These are phyloP conservation scores for Antitrichia curtipendula DNA, from an alignment of 225 moss, liverwort and hornwort genomes.

Conservation along the genomic window DNA sequence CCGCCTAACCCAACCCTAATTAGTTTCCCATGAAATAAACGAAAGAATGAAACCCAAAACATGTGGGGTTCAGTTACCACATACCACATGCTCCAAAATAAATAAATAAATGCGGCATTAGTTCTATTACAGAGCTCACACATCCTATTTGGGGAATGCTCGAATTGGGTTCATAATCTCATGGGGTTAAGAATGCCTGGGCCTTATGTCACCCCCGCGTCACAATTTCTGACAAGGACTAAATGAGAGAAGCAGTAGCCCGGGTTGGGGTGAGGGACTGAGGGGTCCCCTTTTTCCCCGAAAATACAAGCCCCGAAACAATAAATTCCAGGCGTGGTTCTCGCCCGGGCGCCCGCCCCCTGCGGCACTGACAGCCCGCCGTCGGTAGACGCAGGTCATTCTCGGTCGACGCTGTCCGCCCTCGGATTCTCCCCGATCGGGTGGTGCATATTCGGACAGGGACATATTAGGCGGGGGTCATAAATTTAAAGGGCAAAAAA, in stretches of 20 bases:
- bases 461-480: neutral
- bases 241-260: neutral
- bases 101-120: too few species aligned
- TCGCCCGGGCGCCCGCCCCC: neutral
- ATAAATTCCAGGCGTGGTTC: neutral
- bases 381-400: neutral
- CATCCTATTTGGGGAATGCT: neutral
- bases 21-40: neutral
- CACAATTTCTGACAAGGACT: neutral
- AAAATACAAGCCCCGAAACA: neutral
- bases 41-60: neutral
- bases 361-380: neutral
- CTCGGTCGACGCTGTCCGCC: neutral
- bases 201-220: neutral
- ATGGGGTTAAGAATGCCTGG: neutral
- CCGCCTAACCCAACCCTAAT: neutral
- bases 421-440: rapidly evolving
- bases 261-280: neutral
- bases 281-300: neutral
- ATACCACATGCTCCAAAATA: neutral
- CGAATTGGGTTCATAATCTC: neutral
- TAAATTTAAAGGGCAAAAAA: neutral
- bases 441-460: neutral
- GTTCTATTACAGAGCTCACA: neutral
- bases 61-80: neutral